Conservation (phyloP, 2,329 filamentous ascomycete species). For the Aspergillus jensenii region DNA sequence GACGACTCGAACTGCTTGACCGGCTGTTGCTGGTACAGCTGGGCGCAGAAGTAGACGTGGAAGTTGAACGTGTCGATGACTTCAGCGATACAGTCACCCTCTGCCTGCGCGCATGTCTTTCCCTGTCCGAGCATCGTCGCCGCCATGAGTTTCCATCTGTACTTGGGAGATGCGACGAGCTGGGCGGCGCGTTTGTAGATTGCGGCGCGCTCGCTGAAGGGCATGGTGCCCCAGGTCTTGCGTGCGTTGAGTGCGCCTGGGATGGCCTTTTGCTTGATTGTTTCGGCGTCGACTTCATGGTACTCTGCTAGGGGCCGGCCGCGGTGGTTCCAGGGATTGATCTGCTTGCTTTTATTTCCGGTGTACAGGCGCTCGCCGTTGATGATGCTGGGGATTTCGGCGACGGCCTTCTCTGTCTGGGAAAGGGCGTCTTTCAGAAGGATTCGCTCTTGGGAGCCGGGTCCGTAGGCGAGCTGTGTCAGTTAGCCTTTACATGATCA, state of each 20-base stretch:
- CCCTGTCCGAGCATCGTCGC: constrained; percentile 93
- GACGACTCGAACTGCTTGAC: constrained; percentile 60
- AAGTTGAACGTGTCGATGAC: constrained; percentile 78
- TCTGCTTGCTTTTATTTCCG: background rate
- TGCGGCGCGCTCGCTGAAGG: background rate
- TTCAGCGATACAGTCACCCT: constrained; percentile 92
- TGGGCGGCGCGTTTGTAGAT: constrained; percentile 63
- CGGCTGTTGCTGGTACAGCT: constrained; percentile 82
- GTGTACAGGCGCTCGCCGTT: background rate
- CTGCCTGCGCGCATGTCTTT: constrained; percentile 95
- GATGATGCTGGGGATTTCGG: background rate
- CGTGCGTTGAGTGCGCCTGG: background rate
- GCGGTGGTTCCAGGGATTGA: background rate
- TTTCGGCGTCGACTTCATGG: background rate
- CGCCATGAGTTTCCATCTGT: constrained; percentile 92
- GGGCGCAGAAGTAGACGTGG: constrained; percentile 71
- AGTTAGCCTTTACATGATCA: background rate
- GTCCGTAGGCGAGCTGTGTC: background rate
- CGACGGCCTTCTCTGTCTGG: background rate
- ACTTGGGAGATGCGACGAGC: constrained; percentile 74
- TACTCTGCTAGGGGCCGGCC: background rate
- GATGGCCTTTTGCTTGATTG: background rate
- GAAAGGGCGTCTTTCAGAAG: background rate
- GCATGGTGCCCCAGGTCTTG: background rate
- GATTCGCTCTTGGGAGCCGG: background rate